Conservation (phyloP, 768 basidiomycete genomes). For the Asterophora lycoperdoides region DNA sequence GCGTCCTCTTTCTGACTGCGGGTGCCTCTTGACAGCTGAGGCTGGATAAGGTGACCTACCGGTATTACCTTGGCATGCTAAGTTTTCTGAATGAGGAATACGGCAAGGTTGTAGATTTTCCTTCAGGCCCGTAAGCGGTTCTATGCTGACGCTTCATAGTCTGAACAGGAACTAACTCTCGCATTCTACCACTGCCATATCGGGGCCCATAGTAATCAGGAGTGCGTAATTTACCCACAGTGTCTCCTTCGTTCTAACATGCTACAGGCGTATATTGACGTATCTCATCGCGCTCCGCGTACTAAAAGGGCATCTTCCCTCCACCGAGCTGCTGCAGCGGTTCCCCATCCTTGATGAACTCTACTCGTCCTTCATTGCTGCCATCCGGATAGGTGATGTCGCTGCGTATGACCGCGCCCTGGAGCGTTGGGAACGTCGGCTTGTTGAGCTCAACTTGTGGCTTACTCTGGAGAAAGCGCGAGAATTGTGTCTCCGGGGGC, state of each 20-base stretch:
- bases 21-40: constrained; percentile 11
- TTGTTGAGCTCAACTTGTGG: constrained; percentile 86
- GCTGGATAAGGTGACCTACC: constrained; percentile 73
- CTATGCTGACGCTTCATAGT: constrained; percentile 34
- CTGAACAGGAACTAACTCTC: constrained; percentile 81
- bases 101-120: constrained; percentile 50
- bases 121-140: background rate
- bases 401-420: constrained; percentile 77
- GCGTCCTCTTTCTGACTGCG: constrained; percentile 9
- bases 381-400: constrained; percentile 76
- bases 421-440: constrained; percentile 59
- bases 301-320: constrained; percentile 82
- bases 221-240: constrained; percentile 45
- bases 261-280: constrained; percentile 75
- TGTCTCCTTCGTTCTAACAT: background rate
- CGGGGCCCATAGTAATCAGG: constrained; percentile 68
- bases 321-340: constrained; percentile 58
- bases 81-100: constrained; percentile 93
- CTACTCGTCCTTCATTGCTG: constrained; percentile 75
- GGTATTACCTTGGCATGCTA: constrained; percentile 93
- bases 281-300: constrained; percentile 90
- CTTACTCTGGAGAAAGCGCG: constrained; percentile 84
- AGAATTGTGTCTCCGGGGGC: constrained; percentile 78
- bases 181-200: constrained; percentile 84
- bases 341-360: constrained; percentile 72